Evolutionary conservation across 257 asterid genomes (phyloP).

Genomic region (Solanum infundibuliforme): DNA sequence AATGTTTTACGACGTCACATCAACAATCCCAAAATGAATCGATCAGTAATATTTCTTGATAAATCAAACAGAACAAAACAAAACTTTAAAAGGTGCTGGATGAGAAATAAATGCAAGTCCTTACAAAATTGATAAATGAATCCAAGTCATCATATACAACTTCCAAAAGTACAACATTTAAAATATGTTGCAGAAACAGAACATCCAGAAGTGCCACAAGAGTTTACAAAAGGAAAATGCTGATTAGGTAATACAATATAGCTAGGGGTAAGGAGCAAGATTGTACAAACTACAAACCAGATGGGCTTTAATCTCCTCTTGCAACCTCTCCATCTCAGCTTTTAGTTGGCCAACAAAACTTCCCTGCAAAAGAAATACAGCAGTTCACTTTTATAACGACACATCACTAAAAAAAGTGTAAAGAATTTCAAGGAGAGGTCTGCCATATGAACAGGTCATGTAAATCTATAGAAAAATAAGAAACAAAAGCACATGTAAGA

Average conservation of each 20-base stretch:
- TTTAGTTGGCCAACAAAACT: slow-evolving; percentile 69
- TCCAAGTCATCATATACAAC: neutral
- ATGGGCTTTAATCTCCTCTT: slow-evolving; percentile 63
- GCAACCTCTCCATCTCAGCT: slow-evolving; percentile 65
- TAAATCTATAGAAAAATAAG: neutral
- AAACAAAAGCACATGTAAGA: neutral
- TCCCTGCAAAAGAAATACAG: slow-evolving; percentile 42
- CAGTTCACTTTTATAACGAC: neutral
- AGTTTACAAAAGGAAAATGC: neutral
- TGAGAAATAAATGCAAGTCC: neutral
- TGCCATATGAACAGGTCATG: neutral
- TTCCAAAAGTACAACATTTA: neutral
- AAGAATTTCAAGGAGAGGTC: neutral
- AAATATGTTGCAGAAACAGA: neutral
- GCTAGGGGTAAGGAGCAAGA: neutral
- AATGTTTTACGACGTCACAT: neutral
- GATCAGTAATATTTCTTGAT: neutral
- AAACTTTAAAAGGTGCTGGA: neutral
- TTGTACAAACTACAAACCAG: slow-evolving; percentile 69
- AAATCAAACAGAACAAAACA: neutral
- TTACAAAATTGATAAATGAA: neutral
- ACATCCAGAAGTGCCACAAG: neutral
- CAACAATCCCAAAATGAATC: neutral
- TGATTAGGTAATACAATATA: neutral
- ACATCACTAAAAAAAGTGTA: slow-evolving; percentile 3